Evolutionary conservation across 768 basidiomycete species (phyloP), one percentile per base, ranked within the genome.

Genomic region (Mycena olivaceomarginata): DNA sequence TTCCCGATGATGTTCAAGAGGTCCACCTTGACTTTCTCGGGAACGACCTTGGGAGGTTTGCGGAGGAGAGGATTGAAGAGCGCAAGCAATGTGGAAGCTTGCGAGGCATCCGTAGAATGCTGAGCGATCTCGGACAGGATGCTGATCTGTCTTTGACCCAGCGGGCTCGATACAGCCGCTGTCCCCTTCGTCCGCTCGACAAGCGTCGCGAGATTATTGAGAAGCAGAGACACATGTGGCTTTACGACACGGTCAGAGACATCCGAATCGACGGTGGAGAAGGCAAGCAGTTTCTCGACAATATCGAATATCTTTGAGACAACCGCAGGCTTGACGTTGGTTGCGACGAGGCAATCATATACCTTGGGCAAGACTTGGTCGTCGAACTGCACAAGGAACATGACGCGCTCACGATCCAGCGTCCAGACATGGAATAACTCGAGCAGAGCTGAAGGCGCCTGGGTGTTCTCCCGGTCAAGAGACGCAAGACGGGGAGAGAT

Each of bases 381-480:
- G 81, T 99, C 95, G 82, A 93, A 94, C 31, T 91, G 87, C 60
- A 94, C 93, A 39, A 99, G 88, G 83, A 92, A 93, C 11, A 83
- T 82, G n/a, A 90, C 88, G 75, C 93, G 91, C 15, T 92, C 88
- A 2, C 86, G 87, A 20, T 91, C 88, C 18, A 88, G 83, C 0
- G 96, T 92, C 95, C 97, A 98, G 8, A 90, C 86, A 74, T 93
- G 90, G 85, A 98, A 95, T 25, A 99, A 88, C 51, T 98, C 97
- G 57, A 99, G 87, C 20, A 98, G 88, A 0, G 96, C 93, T 0
- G 97, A 98, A 0, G 98, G 97, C 0, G 96, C 91, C 83, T 99
- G 98, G 0, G 95, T 96, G 81, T 98, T 99, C 84, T 99, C 98
- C 57, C 86, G 89, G 75, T 95, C 93, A 37, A 99, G 88, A 5